Conservation (phyloP, 179 eudicot species). For the Silene noctiflora region DNA sequence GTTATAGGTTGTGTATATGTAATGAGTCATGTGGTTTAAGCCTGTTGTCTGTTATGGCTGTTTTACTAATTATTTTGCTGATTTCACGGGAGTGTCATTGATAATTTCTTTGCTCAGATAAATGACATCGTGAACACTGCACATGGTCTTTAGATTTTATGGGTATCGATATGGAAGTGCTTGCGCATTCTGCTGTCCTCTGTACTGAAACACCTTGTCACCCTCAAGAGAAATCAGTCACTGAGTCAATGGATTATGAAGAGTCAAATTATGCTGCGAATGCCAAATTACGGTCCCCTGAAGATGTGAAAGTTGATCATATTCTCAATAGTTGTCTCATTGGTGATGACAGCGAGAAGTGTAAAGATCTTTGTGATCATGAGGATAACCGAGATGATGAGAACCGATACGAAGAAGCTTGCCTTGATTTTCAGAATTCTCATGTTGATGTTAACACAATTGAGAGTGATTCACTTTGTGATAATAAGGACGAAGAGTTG, state of each 20-base stretch:
- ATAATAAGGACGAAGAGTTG: conserved; percentile 42
- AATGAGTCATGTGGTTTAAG: not conserved
- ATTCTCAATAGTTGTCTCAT: conserved; percentile 29
- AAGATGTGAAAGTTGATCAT: conserved; percentile 34
- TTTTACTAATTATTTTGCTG: conserved; percentile 3
- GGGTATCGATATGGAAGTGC: conserved; percentile 60
- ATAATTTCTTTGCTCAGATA: conserved; percentile 24
- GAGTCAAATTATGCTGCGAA: conserved; percentile 38
- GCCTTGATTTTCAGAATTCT: conserved; percentile 51
- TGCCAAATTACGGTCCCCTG: conserved; percentile 29
- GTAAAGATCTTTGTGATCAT: conserved; percentile 44
- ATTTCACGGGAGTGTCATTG: conserved; percentile 11
- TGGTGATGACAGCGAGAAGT: conserved; percentile 39
- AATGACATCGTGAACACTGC: conserved; percentile 19
- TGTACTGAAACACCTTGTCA: conserved; percentile 49
- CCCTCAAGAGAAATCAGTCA: conserved; percentile 44
- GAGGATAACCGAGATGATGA: conserved; percentile 40
- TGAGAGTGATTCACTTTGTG: conserved; percentile 42
- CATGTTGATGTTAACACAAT: conserved; percentile 48
- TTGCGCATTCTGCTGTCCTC: conserved; percentile 44
- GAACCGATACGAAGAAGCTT: conserved; percentile 40
- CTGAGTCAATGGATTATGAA: conserved; percentile 35
- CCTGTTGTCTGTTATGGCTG: not conserved
- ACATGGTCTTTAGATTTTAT: conserved; percentile 32
- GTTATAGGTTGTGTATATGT: too few species aligned